Evolutionary conservation across 164 flowering plant genomes (phyloP).

Genomic region (Stephania yunnanensis): DNA sequence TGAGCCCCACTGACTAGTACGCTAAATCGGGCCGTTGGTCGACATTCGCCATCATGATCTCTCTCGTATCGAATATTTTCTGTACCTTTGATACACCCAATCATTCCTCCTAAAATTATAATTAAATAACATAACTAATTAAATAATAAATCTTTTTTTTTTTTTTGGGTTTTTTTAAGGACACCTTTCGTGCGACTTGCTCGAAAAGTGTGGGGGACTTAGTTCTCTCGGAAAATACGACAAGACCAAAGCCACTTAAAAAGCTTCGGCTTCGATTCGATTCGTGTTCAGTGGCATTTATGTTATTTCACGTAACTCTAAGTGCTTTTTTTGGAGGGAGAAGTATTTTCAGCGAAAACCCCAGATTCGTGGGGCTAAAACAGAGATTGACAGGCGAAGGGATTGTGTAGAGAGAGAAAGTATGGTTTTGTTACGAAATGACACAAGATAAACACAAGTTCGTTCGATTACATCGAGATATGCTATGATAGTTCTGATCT

Average conservation of each 20-base stretch:
- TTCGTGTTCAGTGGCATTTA: neutral
- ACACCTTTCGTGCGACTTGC: neutral
- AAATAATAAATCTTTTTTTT: neutral
- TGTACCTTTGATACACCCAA: neutral
- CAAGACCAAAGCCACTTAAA: neutral
- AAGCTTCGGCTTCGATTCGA: neutral
- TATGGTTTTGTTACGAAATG: neutral
- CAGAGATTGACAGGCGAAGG: slow-evolving; percentile 22
- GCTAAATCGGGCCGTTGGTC: neutral
- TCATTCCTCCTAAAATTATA: neutral
- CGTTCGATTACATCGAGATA: too few relatives aligned
- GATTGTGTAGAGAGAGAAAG: slow-evolving; percentile 24
- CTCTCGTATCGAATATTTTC: neutral
- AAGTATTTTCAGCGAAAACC: slow-evolving; percentile 7
- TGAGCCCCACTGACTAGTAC: neutral
- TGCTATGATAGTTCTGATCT: too few relatives aligned
- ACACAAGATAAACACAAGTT: too few relatives aligned
- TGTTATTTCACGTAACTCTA: neutral
- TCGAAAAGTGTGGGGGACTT: slow-evolving; percentile 10
- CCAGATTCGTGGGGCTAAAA: slow-evolving; percentile 21
- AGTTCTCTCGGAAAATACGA: neutral
- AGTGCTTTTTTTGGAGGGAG: neutral
- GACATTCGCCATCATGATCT: neutral
- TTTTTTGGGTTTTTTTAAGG: neutral
- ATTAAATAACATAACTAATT: neutral